Percentiles rank a stretch among this genome's conserved stretches.
Evolutionary conservation across 208 protist genomes (phyloP).

Genomic region (Leishmania tropica): DNA sequence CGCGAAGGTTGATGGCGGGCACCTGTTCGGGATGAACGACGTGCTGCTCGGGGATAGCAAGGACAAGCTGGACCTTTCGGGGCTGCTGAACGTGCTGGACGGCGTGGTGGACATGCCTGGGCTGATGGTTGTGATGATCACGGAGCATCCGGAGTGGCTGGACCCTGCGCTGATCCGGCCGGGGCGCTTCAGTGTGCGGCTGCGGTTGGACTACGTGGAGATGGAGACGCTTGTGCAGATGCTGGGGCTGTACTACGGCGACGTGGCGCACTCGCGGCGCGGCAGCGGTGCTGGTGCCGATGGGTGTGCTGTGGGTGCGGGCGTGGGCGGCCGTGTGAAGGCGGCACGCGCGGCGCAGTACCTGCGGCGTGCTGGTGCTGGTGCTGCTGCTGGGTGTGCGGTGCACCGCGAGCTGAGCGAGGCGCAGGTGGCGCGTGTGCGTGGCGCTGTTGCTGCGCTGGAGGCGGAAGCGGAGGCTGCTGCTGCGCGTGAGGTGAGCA

Average conservation of each 20-base stretch:
- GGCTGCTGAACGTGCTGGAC: conserved; percentile 90
- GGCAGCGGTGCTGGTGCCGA: background rate
- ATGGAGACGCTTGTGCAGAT: conserved; percentile 61
- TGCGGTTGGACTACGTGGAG: conserved; percentile 78
- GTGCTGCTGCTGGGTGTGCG: conserved; percentile 34
- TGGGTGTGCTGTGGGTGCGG: background rate
- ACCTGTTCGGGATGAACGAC: conserved; percentile 16
- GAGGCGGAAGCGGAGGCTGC: conserved; percentile 37
- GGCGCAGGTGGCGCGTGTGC: conserved; percentile 36
- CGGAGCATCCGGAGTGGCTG: conserved; percentile 83
- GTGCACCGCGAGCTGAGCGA: conserved; percentile 39
- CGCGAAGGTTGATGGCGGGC: conserved; percentile 4
- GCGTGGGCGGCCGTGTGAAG: background rate
- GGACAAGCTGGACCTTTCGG: conserved; percentile 84
- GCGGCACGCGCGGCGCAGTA: conserved; percentile 14
- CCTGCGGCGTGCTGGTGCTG: no score
- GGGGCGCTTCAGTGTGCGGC: conserved; percentile 73
- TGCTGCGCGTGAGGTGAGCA: background rate
- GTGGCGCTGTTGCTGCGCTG: conserved; percentile 29
- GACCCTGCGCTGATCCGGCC: conserved; percentile 90
- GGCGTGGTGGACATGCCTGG: conserved; percentile 88
- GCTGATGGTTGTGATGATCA: conserved; percentile 89
- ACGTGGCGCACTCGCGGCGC: conserved; percentile 20
- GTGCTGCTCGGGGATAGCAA: conserved; percentile 24
- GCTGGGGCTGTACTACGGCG: conserved; percentile 81